phyloP scores from a whole-genome alignment of 2,329 filamentous ascomycete genomes.

The Colletotrichum lini region DNA sequence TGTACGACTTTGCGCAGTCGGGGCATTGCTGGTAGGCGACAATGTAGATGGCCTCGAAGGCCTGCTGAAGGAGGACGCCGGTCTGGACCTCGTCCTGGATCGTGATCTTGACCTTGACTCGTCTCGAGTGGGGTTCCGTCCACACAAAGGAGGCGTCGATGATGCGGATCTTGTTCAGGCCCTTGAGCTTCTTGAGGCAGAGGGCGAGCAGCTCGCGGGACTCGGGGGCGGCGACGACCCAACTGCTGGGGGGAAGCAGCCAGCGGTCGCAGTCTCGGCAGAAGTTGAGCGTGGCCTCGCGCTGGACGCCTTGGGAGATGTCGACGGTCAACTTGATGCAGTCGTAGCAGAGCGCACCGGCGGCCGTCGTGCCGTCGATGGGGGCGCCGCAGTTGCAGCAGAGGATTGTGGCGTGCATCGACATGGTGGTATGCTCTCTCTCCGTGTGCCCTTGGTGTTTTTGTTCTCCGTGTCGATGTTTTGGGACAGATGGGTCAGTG shows the following conservation, averaged over 20 bases:
- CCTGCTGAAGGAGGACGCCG: slow-evolving; percentile 84
- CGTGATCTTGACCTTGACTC: slow-evolving; percentile 95
- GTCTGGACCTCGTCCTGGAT: slow-evolving; percentile 80
- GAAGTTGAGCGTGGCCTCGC: slow-evolving; percentile 90
- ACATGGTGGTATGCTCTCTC: slow-evolving; percentile 24
- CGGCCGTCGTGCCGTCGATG: slow-evolving; percentile 90
- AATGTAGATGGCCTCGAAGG: slow-evolving; percentile 94
- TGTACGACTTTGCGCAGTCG: slow-evolving; percentile 96
- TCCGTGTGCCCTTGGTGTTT: background rate
- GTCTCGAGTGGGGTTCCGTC: slow-evolving; percentile 96
- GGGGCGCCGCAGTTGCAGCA: slow-evolving; percentile 98
- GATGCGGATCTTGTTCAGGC: slow-evolving; percentile 90
- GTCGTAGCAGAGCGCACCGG: slow-evolving; percentile 93
- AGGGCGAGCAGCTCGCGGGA: slow-evolving; percentile 93
- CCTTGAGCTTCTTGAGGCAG: slow-evolving; percentile 89
- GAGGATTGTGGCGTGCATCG: slow-evolving; percentile 70
- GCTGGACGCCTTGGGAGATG: slow-evolving; percentile 90
- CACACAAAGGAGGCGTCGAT: slow-evolving; percentile 97
- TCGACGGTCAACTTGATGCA: slow-evolving; percentile 96
- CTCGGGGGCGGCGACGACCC: slow-evolving; percentile 88
- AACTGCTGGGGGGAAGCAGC: slow-evolving; percentile 87
- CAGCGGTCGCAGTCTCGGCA: slow-evolving; percentile 96
- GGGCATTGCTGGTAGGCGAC: slow-evolving; percentile 94
- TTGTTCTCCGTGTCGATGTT: slow-evolving; percentile 15
- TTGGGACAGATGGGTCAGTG: background rate